phyloP scores from a whole-genome alignment of 495 filamentous ascomycete species.

The Polyplosphaeria fusca region DNA sequence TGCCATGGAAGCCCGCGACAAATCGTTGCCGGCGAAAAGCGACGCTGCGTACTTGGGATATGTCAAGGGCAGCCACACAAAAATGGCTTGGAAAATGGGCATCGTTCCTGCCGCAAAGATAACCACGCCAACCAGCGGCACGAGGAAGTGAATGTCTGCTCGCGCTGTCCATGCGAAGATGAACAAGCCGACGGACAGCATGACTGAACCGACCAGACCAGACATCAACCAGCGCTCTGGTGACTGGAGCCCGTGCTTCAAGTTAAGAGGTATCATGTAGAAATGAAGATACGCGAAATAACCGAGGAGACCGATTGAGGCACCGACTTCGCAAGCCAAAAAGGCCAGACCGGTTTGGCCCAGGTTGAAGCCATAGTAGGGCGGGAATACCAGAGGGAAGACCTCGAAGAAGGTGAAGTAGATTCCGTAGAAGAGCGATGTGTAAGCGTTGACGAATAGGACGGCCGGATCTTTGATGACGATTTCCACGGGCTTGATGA shows the following conservation, averaged over 20 bases:
- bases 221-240: conserved; percentile 51
- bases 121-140: conserved; percentile 50
- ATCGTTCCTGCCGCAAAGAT: conserved; percentile 48
- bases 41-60: conserved; percentile 57
- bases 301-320: conserved; percentile 44
- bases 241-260: conserved; percentile 37
- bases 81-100: conserved; percentile 53
- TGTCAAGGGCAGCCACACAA: conserved; percentile 54
- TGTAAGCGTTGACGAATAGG: conserved; percentile 43
- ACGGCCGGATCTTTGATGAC: conserved; percentile 50
- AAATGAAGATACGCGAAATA: conserved; percentile 35
- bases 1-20: conserved; percentile 51
- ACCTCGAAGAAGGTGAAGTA: conserved; percentile 57
- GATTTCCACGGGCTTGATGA: conserved; percentile 55
- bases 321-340: conserved; percentile 54
- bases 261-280: conserved; percentile 46
- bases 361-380: conserved; percentile 61
- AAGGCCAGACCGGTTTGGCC: conserved; percentile 62
- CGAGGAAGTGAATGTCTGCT: conserved; percentile 54
- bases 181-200: conserved; percentile 53
- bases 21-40: conserved; percentile 56
- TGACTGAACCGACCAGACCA: conserved; percentile 47
- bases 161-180: conserved; percentile 55
- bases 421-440: conserved; percentile 31
- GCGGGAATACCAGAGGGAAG: conserved; percentile 58